Percentiles rank a stretch among this genome's conserved stretches.
Conservation (phyloP, 805 yeast species). For the Scheffersomyces lignosus region DNA sequence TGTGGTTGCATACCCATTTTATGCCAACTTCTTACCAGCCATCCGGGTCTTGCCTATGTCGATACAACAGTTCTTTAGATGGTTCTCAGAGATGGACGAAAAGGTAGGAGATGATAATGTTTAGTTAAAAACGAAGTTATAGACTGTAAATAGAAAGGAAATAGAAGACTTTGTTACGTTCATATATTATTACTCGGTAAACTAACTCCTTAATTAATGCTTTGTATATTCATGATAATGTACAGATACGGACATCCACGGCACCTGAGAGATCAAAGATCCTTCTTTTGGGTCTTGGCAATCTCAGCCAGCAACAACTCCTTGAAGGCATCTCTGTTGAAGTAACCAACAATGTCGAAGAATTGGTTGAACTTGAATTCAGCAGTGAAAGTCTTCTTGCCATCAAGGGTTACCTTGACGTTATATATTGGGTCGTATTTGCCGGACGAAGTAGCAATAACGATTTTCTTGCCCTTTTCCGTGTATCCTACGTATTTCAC, state of each 20-base stretch:
- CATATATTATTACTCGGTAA: too few species aligned
- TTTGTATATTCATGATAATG: too few species aligned
- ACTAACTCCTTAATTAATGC: too few species aligned
- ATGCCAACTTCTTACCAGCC: constrained; percentile 45
- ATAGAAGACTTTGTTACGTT: too few species aligned
- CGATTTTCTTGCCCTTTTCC: constrained; percentile 32
- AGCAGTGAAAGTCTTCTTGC: constrained; percentile 12
- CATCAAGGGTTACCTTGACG: constrained; percentile 27
- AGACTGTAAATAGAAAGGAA: too few species aligned
- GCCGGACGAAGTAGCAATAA: constrained; percentile 40
- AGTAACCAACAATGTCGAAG: constrained; percentile 48
- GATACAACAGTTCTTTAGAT: constrained; percentile 35
- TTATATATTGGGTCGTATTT: constrained; percentile 48
- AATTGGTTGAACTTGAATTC: constrained; percentile 32
- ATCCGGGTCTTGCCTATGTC: constrained; percentile 42
- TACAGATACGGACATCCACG: not conserved
- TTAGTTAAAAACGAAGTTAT: too few species aligned
- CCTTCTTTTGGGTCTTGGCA: constrained; percentile 15
- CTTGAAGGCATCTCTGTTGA: constrained; percentile 35
- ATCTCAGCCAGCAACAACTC: constrained; percentile 19
- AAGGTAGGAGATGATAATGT: too few species aligned
- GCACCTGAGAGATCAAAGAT: not conserved
- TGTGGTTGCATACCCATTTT: constrained; percentile 44
- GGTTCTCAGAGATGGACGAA: constrained; percentile 39
- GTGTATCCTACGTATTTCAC: constrained; percentile 47